Base-by-base conservation (phyloP, 148 eudicot species). In the Rhododendron ferrugineum region DNA sequence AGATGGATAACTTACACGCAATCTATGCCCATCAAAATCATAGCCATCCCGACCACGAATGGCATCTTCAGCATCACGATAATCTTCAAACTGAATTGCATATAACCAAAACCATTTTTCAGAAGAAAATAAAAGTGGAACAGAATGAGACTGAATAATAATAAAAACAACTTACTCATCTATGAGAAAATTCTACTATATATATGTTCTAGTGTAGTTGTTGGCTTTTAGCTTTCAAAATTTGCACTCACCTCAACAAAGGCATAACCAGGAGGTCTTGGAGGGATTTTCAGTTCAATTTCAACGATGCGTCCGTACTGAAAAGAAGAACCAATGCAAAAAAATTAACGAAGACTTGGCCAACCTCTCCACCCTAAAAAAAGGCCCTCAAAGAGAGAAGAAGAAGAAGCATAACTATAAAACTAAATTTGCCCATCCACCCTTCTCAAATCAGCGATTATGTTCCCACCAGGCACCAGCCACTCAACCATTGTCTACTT, bases 1-100 rank as follows among this genome's bases (percentile, higher is more conserved):
- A 28, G 82, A 83, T 44, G 15, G 70, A 52, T 16, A 23, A 89
- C 95, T 86, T 60, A 96, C 99, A 86, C 99, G 86, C 84, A 96
- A 85, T 15, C 95, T 91, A 80, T 88, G 90, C 28, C 98, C 98
- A 87, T 95, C 99, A 88, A 94, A 96, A 34, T 93, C 90, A 83
- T 92, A 96, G n/a, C 98, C 98, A 89, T 96, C 96, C 84, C 99
- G 92, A 18, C 95, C 97, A 75, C 87, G 89, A 83, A 96, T 92
- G 26, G 99, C 98, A 91, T 94, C 99, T 88, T 93, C 97, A 86
- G 99, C 98, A 88, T 96, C 99, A 32, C 95, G 93, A 44, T 93
- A 87, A 88, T 95, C 98, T 89, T 96, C 98, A 90, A 94, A 96
- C 99, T 96, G 84, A n/a, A 85, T 60, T 34, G 68, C 7, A 66